phyloP scores from a whole-genome alignment of 768 basidiomycete genomes.

The Hortiboletus campestris region DNA sequence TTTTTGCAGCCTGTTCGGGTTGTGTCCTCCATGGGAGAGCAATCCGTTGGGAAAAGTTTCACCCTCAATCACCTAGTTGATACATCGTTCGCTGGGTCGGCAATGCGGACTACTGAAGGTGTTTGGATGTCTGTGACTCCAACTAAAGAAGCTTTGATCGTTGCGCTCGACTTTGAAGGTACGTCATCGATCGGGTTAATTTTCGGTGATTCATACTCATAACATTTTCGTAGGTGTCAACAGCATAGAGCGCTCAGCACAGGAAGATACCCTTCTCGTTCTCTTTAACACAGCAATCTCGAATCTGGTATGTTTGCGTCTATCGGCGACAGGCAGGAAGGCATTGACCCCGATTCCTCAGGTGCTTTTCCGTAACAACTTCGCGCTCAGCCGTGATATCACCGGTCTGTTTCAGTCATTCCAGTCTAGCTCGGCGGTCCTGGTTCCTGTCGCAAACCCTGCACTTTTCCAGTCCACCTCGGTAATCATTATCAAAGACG shows the following conservation, averaged over 20 bases:
- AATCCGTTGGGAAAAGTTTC: constrained; percentile 63
- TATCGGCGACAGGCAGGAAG: background rate
- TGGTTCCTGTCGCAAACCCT: constrained; percentile 58
- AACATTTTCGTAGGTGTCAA: constrained; percentile 47
- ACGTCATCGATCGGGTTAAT: background rate
- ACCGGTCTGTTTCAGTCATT: constrained; percentile 61
- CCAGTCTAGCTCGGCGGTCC: constrained; percentile 52
- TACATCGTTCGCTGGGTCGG: constrained; percentile 63
- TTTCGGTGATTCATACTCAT: background rate
- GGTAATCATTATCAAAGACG: constrained; percentile 68
- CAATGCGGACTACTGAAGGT: constrained; percentile 63
- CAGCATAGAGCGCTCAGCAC: constrained; percentile 59
- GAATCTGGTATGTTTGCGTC: constrained; percentile 47
- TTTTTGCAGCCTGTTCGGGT: constrained; percentile 53
- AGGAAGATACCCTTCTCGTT: constrained; percentile 63
- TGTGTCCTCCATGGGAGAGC: constrained; percentile 68
- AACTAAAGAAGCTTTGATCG: constrained; percentile 51
- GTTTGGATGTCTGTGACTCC: constrained; percentile 69
- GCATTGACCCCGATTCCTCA: constrained; percentile 16
- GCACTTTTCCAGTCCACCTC: constrained; percentile 57
- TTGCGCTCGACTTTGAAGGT: constrained; percentile 68
- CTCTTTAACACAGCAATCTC: constrained; percentile 66
- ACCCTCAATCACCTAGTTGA: constrained; percentile 60
- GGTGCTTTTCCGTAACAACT: constrained; percentile 68
- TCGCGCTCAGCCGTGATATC: constrained; percentile 61